Percentiles rank a stretch among this genome's conserved stretches.
Evolutionary conservation across 2,329 filamentous ascomycete species (phyloP).

Genomic region (Aspergillus persii): DNA sequence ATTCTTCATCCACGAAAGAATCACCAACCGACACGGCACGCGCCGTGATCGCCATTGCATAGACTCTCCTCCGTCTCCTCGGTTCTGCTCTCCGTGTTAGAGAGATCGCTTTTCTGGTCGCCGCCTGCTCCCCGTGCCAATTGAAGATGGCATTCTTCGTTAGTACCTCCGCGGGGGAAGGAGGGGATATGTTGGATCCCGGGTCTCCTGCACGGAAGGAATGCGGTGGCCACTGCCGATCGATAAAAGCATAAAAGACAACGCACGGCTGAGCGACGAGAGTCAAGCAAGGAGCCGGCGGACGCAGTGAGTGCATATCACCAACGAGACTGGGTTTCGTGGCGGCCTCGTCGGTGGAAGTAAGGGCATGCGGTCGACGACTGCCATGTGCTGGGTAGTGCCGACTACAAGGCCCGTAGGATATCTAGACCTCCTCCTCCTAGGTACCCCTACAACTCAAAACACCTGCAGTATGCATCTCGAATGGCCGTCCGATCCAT

Average conservation of each 20-base stretch:
- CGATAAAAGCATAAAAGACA: conserved; percentile 23
- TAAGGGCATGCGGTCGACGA: conserved; percentile 56
- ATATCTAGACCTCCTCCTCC: background rate
- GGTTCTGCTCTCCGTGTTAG: too few species aligned
- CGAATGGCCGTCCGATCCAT: background rate
- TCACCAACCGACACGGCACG: too few species aligned
- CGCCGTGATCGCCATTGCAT: too few species aligned
- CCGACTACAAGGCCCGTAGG: too few species aligned
- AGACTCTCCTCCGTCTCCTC: too few species aligned
- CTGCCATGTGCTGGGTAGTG: conserved; percentile 52
- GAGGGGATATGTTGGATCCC: conserved; percentile 42
- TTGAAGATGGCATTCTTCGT: conserved; percentile 54
- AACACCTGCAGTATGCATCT: background rate
- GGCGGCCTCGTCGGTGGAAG: conserved; percentile 42
- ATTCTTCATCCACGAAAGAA: too few species aligned
- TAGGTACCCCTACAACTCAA: background rate
- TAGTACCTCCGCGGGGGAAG: conserved; percentile 36
- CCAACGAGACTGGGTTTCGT: conserved; percentile 48
- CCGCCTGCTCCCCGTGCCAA: conserved; percentile 44
- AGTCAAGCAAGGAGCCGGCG: conserved; percentile 51
- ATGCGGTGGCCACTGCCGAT: conserved; percentile 60
- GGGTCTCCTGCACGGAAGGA: conserved; percentile 49
- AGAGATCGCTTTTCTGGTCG: background rate
- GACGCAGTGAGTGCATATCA: conserved; percentile 45
- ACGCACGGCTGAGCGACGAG: conserved; percentile 37